phyloP scores from a whole-genome alignment of 169 alveolate genomes.

The Babesia ovata region DNA sequence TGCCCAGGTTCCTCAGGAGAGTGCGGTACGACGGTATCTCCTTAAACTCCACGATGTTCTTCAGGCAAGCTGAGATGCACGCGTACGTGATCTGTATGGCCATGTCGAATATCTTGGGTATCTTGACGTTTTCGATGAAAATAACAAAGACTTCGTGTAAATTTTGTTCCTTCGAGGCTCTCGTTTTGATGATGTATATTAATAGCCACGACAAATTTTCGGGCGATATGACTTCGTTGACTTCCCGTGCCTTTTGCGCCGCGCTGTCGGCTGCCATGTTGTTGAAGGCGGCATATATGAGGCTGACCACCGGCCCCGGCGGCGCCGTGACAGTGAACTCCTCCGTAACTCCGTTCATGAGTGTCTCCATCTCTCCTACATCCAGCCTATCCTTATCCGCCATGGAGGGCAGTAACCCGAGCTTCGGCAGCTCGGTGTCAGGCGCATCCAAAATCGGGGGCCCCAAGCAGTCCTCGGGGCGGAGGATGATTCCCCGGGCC shows the following conservation, averaged over 20 bases:
- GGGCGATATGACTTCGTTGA: conserved; percentile 77
- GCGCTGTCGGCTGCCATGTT: conserved; percentile 73
- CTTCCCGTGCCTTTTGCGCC: conserved; percentile 76
- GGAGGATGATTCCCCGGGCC: conserved; percentile 50
- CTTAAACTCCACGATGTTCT: conserved; percentile 77
- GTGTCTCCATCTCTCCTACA: conserved; percentile 77
- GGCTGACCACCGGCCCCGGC: conserved; percentile 69
- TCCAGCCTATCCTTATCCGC: conserved; percentile 30
- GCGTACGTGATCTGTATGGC: conserved; percentile 83
- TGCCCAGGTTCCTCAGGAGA: conserved; percentile 86
- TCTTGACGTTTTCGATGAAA: conserved; percentile 80
- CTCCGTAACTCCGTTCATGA: conserved; percentile 70
- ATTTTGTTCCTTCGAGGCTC: conserved; percentile 90
- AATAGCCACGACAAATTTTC: conserved; percentile 86
- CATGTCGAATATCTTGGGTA: conserved; percentile 77
- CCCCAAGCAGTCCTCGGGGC: conserved; percentile 39
- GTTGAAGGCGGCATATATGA: conserved; percentile 76
- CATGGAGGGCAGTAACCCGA: not conserved
- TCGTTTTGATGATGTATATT: conserved; percentile 85
- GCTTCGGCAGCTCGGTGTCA: not conserved
- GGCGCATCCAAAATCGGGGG: not conserved
- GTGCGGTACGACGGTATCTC: conserved; percentile 85
- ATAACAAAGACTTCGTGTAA: conserved; percentile 85
- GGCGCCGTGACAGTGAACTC: conserved; percentile 65
- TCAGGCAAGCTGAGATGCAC: conserved; percentile 83